A percentile compares a stretch with the other conserved stretches of the same genome.
These are phyloP conservation scores for Xylaria intraflava DNA, from an alignment of 495 filamentous ascomycete genomes.

Conservation along the genomic window DNA sequence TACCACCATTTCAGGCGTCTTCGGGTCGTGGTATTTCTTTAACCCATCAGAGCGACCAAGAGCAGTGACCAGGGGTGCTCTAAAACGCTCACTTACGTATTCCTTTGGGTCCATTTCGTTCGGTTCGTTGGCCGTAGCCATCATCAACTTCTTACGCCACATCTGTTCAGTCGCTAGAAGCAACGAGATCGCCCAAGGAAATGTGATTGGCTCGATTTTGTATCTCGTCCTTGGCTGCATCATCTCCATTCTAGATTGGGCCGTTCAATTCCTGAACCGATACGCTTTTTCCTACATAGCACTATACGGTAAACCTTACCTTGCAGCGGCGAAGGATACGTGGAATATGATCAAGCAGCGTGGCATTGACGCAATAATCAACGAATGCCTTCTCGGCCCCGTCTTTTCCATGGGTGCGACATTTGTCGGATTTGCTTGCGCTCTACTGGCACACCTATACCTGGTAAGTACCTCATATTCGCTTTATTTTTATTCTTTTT, in stretches of 20 bases:
- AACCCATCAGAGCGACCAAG: slow-evolving; percentile 56
- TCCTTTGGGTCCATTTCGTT: slow-evolving; percentile 87
- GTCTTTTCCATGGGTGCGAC: slow-evolving; percentile 83
- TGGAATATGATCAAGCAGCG: slow-evolving; percentile 88
- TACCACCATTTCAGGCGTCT: slow-evolving; percentile 78
- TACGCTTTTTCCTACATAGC: slow-evolving; percentile 93
- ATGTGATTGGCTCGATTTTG: slow-evolving; percentile 57
- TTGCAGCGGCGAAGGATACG: slow-evolving; percentile 79
- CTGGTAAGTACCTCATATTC: slow-evolving; percentile 47
- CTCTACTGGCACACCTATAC: slow-evolving; percentile 77
- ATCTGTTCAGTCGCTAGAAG: slow-evolving; percentile 65
- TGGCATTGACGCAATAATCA: slow-evolving; percentile 81
- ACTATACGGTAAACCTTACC: slow-evolving; percentile 80
- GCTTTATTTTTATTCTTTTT: too few species aligned
- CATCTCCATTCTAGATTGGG: slow-evolving; percentile 76
- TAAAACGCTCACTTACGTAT: slow-evolving; percentile 73
- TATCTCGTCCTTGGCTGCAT: slow-evolving; percentile 70
- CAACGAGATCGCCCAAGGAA: slow-evolving; percentile 57
- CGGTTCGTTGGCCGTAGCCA: slow-evolving; percentile 76
- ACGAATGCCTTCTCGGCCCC: slow-evolving; percentile 84
- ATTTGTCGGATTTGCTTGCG: slow-evolving; percentile 76
- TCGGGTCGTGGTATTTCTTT: slow-evolving; percentile 90
- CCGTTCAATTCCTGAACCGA: slow-evolving; percentile 67
- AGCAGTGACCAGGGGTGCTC: slow-evolving; percentile 68
- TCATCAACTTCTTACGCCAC: slow-evolving; percentile 79